These are phyloP conservation scores for Rhodotorula paludigena DNA, from an alignment of 768 basidiomycete genomes.

Conservation along the genomic window DNA sequence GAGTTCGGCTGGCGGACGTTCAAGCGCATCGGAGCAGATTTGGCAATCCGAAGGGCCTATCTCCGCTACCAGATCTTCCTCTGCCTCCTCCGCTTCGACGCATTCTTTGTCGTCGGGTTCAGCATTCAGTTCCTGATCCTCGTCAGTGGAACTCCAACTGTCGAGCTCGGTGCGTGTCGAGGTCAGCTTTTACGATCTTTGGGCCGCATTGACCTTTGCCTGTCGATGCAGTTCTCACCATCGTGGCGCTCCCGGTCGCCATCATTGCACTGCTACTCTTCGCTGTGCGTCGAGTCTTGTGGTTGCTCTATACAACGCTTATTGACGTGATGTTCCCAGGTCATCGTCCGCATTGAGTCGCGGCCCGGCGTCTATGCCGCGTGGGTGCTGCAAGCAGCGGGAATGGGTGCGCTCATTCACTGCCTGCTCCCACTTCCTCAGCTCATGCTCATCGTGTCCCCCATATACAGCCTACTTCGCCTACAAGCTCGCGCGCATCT, in stretches of 20 bases:
- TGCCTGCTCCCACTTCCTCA: not conserved
- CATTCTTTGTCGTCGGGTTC: slow-evolving; percentile 22
- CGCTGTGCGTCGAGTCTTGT: slow-evolving; percentile 1
- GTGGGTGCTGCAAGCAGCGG: slow-evolving; percentile 2
- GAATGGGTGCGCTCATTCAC: slow-evolving; percentile 10
- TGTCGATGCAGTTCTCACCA: slow-evolving; percentile 16
- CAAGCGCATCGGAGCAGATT: slow-evolving; percentile 30
- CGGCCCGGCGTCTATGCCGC: slow-evolving; percentile 16
- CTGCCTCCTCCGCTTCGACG: slow-evolving; percentile 33
- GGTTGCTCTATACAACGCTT: too few species aligned
- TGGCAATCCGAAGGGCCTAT: slow-evolving; percentile 1
- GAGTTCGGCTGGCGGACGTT: slow-evolving; percentile 40
- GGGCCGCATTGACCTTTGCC: too few species aligned
- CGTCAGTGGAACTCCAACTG: slow-evolving; percentile 30
- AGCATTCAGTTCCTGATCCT: slow-evolving; percentile 36
- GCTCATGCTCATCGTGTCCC: not conserved
- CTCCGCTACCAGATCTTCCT: slow-evolving; percentile 16
- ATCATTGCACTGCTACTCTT: slow-evolving; percentile 11
- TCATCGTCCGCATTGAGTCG: slow-evolving; percentile 25
- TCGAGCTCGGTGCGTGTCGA: slow-evolving; percentile 5
- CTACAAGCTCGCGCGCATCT: slow-evolving; percentile 36
- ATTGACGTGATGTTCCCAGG: too few species aligned
- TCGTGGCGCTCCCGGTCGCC: slow-evolving; percentile 29
- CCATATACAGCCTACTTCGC: slow-evolving; percentile 23
- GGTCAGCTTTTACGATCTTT: not conserved